Base-by-base conservation (phyloP, 106 monocot species). In the Ottelia alismoides region DNA sequence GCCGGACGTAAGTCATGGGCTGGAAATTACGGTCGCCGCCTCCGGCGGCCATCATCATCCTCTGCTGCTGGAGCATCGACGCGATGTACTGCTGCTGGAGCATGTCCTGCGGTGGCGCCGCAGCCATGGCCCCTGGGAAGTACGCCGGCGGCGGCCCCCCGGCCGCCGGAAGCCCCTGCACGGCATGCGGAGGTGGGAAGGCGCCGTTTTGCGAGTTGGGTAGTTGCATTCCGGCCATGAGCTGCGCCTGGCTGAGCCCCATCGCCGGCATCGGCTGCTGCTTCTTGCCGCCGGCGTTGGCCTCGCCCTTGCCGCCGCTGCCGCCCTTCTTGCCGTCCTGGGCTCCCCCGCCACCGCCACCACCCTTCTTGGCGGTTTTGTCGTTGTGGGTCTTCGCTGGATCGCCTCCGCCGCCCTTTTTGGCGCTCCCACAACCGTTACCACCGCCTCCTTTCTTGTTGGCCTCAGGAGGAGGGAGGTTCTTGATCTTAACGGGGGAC, bases 41-140 rank as follows among this genome's bases (percentile, higher is more conserved):
- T n/a, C n/a, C n/a, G n/a, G n/a, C n/a, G n/a, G 22, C 51, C 62
- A 71, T 79, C 84, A 74, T 80, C 70, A 28, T 67, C 59, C 44
- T 56, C 47, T 66, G 58, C 31, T 71, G 76, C 27, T 72, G 60
- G 56, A 29, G 53, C 55, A 27, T 30, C 14, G 44, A 49, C 0
- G 62, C 58, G 53, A 66, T 43, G 50, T 74, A 65, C 60, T 81
- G 78, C 46, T 81, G 74, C 26, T 76, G 69, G 25, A 70, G 63
- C 20, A 65, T 65, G 35, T 18, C 14, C 25, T 0, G 19, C 57
- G 21, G 35, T 25, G 46, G 45, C 20, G 43, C 52, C 61, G 12
- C 40, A 28, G 70, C 49, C 35, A 52, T 44, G 1, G 40, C 62
- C 3, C 47, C 59, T 3, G 69, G 65, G 54, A 65, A 69, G 48